phyloP scores from a whole-genome alignment of 352 stramenopile species.

The Aphanomyces euteiches region DNA sequence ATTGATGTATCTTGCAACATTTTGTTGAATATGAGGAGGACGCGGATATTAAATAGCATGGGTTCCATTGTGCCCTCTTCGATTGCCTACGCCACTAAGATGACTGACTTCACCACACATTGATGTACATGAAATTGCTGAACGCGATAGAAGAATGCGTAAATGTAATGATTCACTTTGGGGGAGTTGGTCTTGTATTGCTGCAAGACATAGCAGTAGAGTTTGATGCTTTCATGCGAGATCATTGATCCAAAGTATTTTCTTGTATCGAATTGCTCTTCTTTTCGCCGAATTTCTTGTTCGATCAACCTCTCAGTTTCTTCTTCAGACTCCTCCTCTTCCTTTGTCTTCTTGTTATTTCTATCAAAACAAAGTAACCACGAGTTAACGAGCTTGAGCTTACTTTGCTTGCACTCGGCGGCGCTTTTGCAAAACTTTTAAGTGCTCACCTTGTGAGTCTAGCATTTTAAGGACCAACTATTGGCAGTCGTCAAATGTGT shows the following conservation, averaged over 20 bases:
- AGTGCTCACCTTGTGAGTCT: conserved; percentile 64
- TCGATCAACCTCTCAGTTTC: conserved; percentile 65
- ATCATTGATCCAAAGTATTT: conserved; percentile 80
- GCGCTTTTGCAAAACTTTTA: conserved; percentile 80
- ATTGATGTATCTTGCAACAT: conserved; percentile 81
- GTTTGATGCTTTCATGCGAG: conserved; percentile 73
- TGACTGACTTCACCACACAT: neutral
- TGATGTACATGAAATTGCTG: conserved; percentile 72
- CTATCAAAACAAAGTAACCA: neutral
- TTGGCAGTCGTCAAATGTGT: neutral
- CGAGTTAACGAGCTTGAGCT: neutral
- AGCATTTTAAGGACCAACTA: conserved; percentile 85
- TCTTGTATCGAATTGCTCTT: conserved; percentile 79
- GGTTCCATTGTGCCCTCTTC: conserved; percentile 81
- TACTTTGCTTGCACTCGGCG: neutral
- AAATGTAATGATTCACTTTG: conserved; percentile 87
- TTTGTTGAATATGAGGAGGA: conserved; percentile 73
- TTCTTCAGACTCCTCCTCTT: conserved; percentile 69
- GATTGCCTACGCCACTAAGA: conserved; percentile 11
- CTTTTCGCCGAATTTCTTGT: conserved; percentile 82
- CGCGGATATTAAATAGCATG: conserved; percentile 82
- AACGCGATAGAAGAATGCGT: conserved; percentile 82
- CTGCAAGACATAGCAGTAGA: conserved; percentile 73
- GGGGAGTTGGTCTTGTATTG: conserved; percentile 70
- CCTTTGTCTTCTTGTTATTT: conserved; percentile 53